These are phyloP conservation scores for Exserohilum rostratum DNA, from an alignment of 2,329 filamentous ascomycete species.

Conservation along the genomic window DNA sequence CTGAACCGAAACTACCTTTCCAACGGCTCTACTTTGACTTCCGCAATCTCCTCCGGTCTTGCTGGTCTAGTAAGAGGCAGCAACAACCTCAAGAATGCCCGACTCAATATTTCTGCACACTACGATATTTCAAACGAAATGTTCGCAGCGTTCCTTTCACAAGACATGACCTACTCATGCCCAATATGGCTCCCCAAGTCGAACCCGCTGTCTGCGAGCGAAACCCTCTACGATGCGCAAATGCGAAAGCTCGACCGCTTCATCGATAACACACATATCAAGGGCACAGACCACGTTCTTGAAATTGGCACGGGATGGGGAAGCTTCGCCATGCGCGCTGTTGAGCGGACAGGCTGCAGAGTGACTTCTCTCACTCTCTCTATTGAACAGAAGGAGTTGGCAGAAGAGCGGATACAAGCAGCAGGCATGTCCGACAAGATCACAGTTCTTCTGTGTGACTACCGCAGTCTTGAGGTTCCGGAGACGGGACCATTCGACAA, in stretches of 20 bases:
- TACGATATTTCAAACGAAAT: constrained; percentile 80
- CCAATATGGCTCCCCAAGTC: constrained; percentile 65
- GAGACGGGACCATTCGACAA: constrained; percentile 65
- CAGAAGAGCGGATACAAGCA: constrained; percentile 66
- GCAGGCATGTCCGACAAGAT: constrained; percentile 67
- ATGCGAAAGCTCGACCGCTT: constrained; percentile 70
- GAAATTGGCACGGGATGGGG: constrained; percentile 81
- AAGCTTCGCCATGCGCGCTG: constrained; percentile 73
- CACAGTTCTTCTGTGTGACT: constrained; percentile 71
- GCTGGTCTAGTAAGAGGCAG: constrained; percentile 59
- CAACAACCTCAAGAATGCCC: constrained; percentile 58
- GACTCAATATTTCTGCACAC: constrained; percentile 71
- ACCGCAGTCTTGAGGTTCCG: constrained; percentile 65
- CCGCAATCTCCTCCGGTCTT: constrained; percentile 63
- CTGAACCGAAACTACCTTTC: constrained; percentile 67
- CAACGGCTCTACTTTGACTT: constrained; percentile 68
- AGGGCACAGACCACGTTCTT: constrained; percentile 69
- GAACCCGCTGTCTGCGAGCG: constrained; percentile 52
- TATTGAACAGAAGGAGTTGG: constrained; percentile 70
- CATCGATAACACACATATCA: constrained; percentile 68
- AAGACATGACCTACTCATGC: constrained; percentile 80
- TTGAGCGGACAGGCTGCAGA: constrained; percentile 67
- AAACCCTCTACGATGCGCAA: constrained; percentile 70
- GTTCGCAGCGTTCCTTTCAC: constrained; percentile 74
- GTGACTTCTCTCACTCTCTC: constrained; percentile 73